phyloP scores from a whole-genome alignment of 2,329 filamentous ascomycete species.

The Didymella lethalis region DNA sequence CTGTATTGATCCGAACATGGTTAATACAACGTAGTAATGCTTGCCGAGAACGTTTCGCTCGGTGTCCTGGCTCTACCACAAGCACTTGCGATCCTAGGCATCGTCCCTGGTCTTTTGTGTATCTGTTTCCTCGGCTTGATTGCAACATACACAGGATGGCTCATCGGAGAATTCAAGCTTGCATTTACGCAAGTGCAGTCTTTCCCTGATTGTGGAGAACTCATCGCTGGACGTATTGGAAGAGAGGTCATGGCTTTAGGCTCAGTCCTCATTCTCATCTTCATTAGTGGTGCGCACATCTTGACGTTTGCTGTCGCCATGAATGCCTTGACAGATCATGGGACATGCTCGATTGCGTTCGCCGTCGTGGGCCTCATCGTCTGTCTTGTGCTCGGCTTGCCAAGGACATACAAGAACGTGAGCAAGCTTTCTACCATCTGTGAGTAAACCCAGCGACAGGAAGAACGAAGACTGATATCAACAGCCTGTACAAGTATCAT shows the following conservation, averaged over 20 bases:
- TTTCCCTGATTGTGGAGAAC: slow-evolving; percentile 72
- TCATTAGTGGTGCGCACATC: slow-evolving; percentile 76
- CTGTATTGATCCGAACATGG: not conserved
- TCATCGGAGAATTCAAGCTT: slow-evolving; percentile 67
- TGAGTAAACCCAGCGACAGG: slow-evolving; percentile 36
- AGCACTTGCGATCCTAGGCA: slow-evolving; percentile 60
- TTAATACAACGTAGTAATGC: slow-evolving; percentile 55
- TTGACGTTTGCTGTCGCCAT: slow-evolving; percentile 75
- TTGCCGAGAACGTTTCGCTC: slow-evolving; percentile 66
- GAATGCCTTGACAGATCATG: slow-evolving; percentile 68
- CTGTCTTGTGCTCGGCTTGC: slow-evolving; percentile 66
- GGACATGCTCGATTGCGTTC: slow-evolving; percentile 70
- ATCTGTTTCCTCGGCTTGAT: slow-evolving; percentile 62
- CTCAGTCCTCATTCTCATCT: slow-evolving; percentile 70
- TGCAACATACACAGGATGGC: slow-evolving; percentile 67
- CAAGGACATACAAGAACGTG: slow-evolving; percentile 69
- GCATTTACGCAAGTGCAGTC: slow-evolving; percentile 66
- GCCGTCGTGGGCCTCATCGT: slow-evolving; percentile 66
- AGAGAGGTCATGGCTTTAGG: slow-evolving; percentile 69
- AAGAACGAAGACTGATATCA: slow-evolving; percentile 7
- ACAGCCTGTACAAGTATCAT: slow-evolving; percentile 69
- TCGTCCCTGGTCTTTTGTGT: slow-evolving; percentile 63
- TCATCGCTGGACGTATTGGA: slow-evolving; percentile 67
- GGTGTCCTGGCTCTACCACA: slow-evolving; percentile 65
- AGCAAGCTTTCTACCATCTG: slow-evolving; percentile 69